A percentile compares a stretch with the other conserved stretches of the same genome.
Evolutionary conservation across 257 asterid genomes (phyloP).

Genomic region (Nicotiana tabacum): DNA sequence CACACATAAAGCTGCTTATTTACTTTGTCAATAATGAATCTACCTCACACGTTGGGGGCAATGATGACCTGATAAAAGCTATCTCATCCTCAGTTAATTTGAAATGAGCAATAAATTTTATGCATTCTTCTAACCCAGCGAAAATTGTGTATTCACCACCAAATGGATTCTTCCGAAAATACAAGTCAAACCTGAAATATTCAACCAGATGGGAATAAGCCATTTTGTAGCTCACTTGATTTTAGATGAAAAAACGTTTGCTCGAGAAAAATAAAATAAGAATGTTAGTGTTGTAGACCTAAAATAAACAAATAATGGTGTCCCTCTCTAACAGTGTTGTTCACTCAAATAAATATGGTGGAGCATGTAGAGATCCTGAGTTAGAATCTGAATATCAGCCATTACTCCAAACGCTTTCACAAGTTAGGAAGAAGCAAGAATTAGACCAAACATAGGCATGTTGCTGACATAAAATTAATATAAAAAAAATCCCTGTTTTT

Average conservation of each 20-base stretch:
- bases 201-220: not conserved
- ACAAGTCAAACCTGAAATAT: slow-evolving; percentile 78
- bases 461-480: not conserved
- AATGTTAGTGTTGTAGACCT: not conserved
- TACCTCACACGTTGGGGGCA: slow-evolving; percentile 86
- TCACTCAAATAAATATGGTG: not conserved
- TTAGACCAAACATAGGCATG: not conserved
- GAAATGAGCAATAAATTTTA: slow-evolving; percentile 78
- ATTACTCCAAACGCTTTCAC: not conserved
- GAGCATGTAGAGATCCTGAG: not conserved
- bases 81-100: slow-evolving; percentile 72
- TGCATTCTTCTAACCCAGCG: slow-evolving; percentile 97
- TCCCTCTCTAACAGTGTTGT: not conserved
- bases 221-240: not conserved
- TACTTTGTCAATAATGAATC: slow-evolving; percentile 2
- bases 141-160: slow-evolving; percentile 95
- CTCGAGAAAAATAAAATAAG: not conserved
- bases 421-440: not conserved
- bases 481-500: not conserved
- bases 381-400: not conserved
- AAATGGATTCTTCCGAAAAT: slow-evolving; percentile 76
- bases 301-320: not conserved
- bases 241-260: not conserved
- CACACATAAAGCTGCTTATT: not conserved
- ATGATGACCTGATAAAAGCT: slow-evolving; percentile 51